Base-by-base conservation (phyloP, 177 flowering plant species). In the Telopea speciosissima region DNA sequence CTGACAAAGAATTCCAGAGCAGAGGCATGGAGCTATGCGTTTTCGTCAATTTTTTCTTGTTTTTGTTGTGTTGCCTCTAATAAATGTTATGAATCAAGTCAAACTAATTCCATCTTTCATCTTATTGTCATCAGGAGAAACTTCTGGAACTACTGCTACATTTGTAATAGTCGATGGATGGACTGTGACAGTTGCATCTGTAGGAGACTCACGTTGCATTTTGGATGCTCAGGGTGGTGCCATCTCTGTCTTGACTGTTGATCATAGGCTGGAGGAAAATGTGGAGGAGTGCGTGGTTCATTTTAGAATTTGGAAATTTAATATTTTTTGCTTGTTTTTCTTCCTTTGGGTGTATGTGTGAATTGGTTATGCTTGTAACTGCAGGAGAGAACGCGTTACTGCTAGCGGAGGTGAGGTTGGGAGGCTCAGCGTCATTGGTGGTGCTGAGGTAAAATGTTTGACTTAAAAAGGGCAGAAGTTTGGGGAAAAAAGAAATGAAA, bases 141-240 rank as follows among this genome's bases (percentile, higher is more conserved):
- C 61, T 58, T 58, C 61, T n/a, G 61, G 61, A 58, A 58, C 61
- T 7, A 58, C 61, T 58, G 61, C 61, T 58, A 58, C 61, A 58
- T 58, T 58, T 58, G 61, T 58, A 19, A 58, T 58, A 58, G 61
- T 58, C 7, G 61, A 58, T 58, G 61, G 61, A n/a, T 58, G 61
- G 61, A 58, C 61, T 58, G 61, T 58, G n/a, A 58, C 61, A 58
- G 61, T 58, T 58, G 61, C 61, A 58, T 58, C 61, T 17, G 61
- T 58, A 17, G 61, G 61, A n/a, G 61, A 58, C 22, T 54, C 24
- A n/a, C 61, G 61, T 58, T 58, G 61, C 61, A 58, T 58, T n/a
- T 58, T 58, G 7, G 61, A 58, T 58, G 61, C 61, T 16, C 61
- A 58, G 61, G 61, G 61, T 58, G 61, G 61, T 58, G 61, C 61